phyloP scores from a whole-genome alignment of 1,284 basidiomycete species.

The Fomitopsis palustris region DNA sequence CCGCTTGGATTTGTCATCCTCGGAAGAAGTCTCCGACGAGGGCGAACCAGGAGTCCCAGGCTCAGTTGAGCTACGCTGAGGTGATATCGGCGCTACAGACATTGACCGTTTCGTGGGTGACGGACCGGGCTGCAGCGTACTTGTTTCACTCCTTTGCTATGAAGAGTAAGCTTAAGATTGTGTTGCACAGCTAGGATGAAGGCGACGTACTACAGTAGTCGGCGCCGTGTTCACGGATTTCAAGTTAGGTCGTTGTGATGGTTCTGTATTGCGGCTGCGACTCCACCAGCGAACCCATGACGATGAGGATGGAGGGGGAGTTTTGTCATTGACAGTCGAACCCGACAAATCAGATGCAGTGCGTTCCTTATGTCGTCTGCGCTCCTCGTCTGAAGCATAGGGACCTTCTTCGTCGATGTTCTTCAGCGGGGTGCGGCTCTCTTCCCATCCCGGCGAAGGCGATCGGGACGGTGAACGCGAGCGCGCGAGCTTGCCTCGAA shows the following conservation, averaged over 20 bases:
- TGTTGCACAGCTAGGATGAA: not conserved
- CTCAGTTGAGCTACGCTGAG: not conserved
- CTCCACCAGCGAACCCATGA: slow-evolving; percentile 81
- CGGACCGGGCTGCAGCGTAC: not conserved
- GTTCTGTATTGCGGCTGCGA: slow-evolving; percentile 41
- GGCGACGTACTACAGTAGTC: slow-evolving; percentile 12
- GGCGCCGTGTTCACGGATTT: slow-evolving; percentile 22
- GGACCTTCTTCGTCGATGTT: slow-evolving; percentile 31
- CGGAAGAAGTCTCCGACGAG: not conserved
- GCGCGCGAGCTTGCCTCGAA: slow-evolving; percentile 31
- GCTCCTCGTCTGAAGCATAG: slow-evolving; percentile 23
- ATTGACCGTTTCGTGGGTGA: slow-evolving; percentile 12
- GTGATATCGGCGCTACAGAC: slow-evolving; percentile 14
- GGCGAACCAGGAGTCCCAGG: not conserved
- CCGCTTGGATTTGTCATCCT: slow-evolving; percentile 37
- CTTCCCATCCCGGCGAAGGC: slow-evolving; percentile 29
- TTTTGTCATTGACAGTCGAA: slow-evolving; percentile 26
- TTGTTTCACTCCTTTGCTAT: not conserved
- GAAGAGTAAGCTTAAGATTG: not conserved
- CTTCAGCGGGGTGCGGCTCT: slow-evolving; percentile 19
- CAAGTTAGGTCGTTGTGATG: slow-evolving; percentile 21
- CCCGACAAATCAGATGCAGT: slow-evolving; percentile 9
- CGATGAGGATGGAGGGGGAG: slow-evolving; percentile 46
- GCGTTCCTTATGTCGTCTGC: slow-evolving; percentile 12
- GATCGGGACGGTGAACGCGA: slow-evolving; percentile 26